A percentile compares a stretch with the other conserved stretches of the same genome.
Evolutionary conservation across 192 early-diverging fungal species (phyloP).

Genomic region (Lobosporangium transversale): DNA sequence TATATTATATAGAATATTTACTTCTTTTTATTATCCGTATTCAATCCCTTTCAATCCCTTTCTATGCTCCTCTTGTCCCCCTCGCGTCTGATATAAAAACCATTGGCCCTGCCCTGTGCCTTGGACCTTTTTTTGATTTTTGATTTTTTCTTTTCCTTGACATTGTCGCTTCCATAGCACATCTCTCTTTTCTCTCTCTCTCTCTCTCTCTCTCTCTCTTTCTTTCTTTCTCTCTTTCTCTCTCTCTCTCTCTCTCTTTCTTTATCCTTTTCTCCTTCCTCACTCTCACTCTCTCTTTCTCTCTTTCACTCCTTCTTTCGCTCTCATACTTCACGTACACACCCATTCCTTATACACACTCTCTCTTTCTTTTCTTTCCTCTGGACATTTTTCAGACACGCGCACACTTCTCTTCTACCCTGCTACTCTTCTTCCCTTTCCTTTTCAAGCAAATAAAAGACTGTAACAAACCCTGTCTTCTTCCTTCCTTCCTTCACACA

Average conservation of each 20-base stretch:
- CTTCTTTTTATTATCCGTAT: too few relatives aligned
- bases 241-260: too few relatives aligned
- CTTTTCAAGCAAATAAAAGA: neutral
- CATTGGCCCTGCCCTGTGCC: too few relatives aligned
- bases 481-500: neutral
- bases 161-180: too few relatives aligned
- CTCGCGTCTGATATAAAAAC: neutral
- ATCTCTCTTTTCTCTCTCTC: too few relatives aligned
- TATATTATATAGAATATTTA: too few relatives aligned
- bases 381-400: neutral
- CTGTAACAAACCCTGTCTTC: neutral
- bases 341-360: slow-evolving; percentile 1
- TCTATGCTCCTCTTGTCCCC: slow-evolving; percentile 8
- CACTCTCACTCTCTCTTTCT: neutral
- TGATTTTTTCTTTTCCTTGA: too few relatives aligned
- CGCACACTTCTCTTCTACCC: neutral
- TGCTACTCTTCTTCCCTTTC: neutral
- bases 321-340: neutral
- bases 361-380: slow-evolving; percentile 1
- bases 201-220: too few relatives aligned
- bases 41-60: too few relatives aligned
- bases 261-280: slow-evolving; percentile 1
- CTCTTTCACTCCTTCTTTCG: neutral
- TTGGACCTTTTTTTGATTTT: too few relatives aligned
- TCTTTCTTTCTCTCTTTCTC: too few relatives aligned